Evolutionary conservation across 306 rosid genomes (phyloP).

Genomic region (Medicago lupulina): DNA sequence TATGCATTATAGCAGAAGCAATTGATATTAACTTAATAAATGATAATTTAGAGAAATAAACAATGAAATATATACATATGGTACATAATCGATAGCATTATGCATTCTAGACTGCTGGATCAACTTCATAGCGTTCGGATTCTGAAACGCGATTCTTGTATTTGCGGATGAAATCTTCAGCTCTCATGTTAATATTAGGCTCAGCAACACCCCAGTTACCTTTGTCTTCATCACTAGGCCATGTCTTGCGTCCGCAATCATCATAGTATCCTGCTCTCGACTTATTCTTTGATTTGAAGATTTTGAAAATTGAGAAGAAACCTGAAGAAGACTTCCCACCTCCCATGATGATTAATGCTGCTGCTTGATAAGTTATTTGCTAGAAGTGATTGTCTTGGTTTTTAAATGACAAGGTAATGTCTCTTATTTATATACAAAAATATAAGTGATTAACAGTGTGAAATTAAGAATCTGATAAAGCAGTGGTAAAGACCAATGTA

Average conservation of each 20-base stretch:
- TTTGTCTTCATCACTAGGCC: conserved; percentile 70
- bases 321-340: conserved; percentile 47
- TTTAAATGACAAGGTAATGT: not conserved
- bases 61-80: not conserved
- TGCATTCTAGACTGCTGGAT: conserved; percentile 2
- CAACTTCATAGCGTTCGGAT: conserved; percentile 47
- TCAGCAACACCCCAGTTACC: conserved; percentile 62
- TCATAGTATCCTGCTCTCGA: conserved; percentile 36
- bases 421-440: conserved; percentile 18
- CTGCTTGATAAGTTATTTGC: not conserved
- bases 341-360: conserved; percentile 47
- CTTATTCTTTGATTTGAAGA: conserved; percentile 51
- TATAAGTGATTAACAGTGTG: not conserved
- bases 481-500: conserved; percentile 26
- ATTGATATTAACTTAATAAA: not conserved
- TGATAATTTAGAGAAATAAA: conserved; percentile 15
- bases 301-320: conserved; percentile 59
- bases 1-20: not conserved
- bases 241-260: conserved; percentile 45
- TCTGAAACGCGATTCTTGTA: conserved; percentile 56
- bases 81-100: not conserved
- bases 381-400: conserved; percentile 6
- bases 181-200: conserved; percentile 62
- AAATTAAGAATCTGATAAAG: conserved; percentile 36
- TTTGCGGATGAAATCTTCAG: conserved; percentile 55